Evolutionary conservation across 768 basidiomycete species (phyloP).

Genomic region (Boletus rubroflammeus): DNA sequence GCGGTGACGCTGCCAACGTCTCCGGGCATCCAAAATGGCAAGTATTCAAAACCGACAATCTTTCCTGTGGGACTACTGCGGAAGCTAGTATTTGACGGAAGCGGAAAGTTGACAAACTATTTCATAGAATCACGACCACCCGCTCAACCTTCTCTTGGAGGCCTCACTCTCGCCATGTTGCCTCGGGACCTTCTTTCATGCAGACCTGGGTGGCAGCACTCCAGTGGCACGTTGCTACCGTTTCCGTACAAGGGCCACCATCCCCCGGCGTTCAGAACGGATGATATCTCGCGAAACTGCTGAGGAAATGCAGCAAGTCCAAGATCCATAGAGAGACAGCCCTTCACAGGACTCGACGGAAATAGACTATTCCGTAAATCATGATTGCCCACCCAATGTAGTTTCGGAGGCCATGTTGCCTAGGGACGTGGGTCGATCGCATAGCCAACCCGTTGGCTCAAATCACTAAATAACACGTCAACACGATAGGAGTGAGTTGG

Average conservation of each 20-base stretch:
- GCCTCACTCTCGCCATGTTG: slow-evolving; percentile 1
- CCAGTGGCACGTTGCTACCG: neutral
- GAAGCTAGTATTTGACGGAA: neutral
- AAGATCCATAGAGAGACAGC: neutral
- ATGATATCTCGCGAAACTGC: neutral
- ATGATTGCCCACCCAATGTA: neutral
- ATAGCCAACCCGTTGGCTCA: neutral
- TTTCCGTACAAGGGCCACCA: neutral
- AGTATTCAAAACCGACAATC: neutral
- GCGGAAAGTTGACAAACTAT: neutral
- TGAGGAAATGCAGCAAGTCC: neutral
- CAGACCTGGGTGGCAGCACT: neutral
- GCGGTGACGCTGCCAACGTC: neutral
- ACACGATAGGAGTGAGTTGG: neutral
- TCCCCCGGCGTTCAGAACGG: neutral
- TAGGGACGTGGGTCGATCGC: neutral
- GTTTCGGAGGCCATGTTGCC: neutral
- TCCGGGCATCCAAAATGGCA: neutral
- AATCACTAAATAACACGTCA: neutral
- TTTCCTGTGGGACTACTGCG: no score
- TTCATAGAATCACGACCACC: neutral
- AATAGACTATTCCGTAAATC: neutral
- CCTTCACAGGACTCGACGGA: neutral
- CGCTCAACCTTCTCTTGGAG: neutral
- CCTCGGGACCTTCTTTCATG: neutral